These are phyloP conservation scores for Aspergillus affinis DNA, from an alignment of 495 filamentous ascomycete genomes.

Conservation along the genomic window DNA sequence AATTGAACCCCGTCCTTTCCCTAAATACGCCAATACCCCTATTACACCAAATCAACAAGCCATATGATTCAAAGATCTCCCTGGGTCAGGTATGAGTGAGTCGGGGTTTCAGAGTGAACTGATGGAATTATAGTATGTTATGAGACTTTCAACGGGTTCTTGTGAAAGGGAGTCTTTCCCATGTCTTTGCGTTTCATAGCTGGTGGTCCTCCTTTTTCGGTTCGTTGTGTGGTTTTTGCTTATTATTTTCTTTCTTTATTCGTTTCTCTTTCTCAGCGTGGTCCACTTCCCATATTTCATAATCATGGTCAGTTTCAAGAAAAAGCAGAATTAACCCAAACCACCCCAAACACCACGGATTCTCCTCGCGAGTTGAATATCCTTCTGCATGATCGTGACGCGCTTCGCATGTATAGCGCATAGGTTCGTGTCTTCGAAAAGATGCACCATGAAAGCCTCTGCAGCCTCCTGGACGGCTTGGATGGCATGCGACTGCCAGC, in stretches of 20 bases:
- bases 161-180: too few relatives aligned
- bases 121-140: neutral
- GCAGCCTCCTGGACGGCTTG: constrained; percentile 86
- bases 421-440: constrained; percentile 95
- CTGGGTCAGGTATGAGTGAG: neutral
- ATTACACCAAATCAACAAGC: neutral
- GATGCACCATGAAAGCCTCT: constrained; percentile 88
- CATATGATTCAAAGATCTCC: neutral
- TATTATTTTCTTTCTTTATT: too few relatives aligned
- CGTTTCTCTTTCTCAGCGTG: neutral
- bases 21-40: neutral
- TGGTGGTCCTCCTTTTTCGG: too few relatives aligned
- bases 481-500: constrained; percentile 93
- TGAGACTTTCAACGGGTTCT: neutral
- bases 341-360: constrained; percentile 74
- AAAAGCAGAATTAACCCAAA: constrained; percentile 43
- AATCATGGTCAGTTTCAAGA: neutral
- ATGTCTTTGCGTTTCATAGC: too few relatives aligned
- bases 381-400: constrained; percentile 97
- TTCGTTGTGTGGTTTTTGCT: constrained; percentile 5
- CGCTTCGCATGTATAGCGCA: constrained; percentile 95
- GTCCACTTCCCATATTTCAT: neutral
- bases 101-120: neutral
- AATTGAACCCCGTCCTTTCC: neutral
- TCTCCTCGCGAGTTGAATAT: constrained; percentile 84